Evolutionary conservation across 2,329 filamentous ascomycete genomes (phyloP).

Genomic region (Ophiostoma quercus): DNA sequence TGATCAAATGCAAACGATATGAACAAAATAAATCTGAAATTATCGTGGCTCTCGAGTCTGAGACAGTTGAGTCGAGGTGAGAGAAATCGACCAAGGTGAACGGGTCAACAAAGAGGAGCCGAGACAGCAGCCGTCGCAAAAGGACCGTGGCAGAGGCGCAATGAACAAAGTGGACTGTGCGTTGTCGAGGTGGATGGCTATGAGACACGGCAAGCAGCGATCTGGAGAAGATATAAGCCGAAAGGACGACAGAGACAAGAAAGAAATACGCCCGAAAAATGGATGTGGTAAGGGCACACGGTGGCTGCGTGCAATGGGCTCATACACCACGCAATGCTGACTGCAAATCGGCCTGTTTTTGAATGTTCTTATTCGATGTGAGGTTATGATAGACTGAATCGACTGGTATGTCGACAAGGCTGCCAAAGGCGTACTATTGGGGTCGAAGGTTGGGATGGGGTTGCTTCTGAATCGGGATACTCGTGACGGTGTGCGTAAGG

Average conservation of each 20-base stretch:
- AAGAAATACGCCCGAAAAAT: background rate
- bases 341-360: background rate
- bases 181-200: background rate
- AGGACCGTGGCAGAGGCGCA: background rate
- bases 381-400: background rate
- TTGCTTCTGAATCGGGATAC: background rate
- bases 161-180: background rate
- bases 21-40: background rate
- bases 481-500: background rate
- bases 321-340: background rate
- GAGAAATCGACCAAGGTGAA: background rate
- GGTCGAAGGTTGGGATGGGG: background rate
- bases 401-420: background rate
- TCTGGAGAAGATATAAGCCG: background rate
- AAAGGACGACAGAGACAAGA: background rate
- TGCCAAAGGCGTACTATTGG: background rate
- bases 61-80: background rate
- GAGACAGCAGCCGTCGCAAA: background rate
- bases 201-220: background rate
- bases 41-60: background rate
- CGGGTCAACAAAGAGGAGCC: background rate
- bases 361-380: background rate
- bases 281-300: background rate
- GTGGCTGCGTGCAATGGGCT: background rate
- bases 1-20: background rate